phyloP scores from a whole-genome alignment of 768 basidiomycete species.

The Phaeotremella skinneri region DNA sequence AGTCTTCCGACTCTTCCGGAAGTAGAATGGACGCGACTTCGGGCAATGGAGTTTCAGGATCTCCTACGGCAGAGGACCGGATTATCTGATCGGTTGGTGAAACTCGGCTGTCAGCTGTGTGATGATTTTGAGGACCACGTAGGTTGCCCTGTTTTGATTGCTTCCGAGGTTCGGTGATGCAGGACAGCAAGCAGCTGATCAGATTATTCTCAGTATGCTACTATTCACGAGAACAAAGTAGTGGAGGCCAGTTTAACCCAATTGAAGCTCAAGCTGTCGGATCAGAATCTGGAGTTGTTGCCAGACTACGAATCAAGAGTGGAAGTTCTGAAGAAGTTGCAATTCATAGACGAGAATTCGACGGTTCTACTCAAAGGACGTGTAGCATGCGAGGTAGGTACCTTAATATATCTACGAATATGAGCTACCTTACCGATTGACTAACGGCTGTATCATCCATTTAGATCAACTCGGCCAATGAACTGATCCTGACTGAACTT shows the following conservation, averaged over 20 bases:
- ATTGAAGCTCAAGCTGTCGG: constrained; percentile 82
- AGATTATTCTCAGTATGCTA: constrained; percentile 62
- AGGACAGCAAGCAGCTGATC: neutral
- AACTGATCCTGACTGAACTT: constrained; percentile 91
- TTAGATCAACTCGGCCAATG: constrained; percentile 98
- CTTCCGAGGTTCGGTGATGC: neutral
- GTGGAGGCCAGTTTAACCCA: constrained; percentile 70
- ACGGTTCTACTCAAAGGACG: constrained; percentile 94
- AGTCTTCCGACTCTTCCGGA: constrained; percentile 60
- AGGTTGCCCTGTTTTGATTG: constrained; percentile 47
- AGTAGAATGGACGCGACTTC: constrained; percentile 77
- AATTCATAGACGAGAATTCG: constrained; percentile 92
- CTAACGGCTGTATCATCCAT: neutral
- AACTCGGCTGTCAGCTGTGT: constrained; percentile 61
- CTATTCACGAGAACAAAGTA: constrained; percentile 71
- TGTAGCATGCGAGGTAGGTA: constrained; percentile 88
- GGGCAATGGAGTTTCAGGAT: constrained; percentile 90
- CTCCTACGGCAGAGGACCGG: constrained; percentile 62
- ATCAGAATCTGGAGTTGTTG: constrained; percentile 92
- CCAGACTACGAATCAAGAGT: constrained; percentile 97
- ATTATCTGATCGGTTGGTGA: constrained; percentile 55
- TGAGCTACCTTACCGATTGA: neutral
- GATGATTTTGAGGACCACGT: constrained; percentile 73
- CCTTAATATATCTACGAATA: neutral
- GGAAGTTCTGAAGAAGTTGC: constrained; percentile 80